Evolutionary conservation across 306 rosid genomes (phyloP).

Genomic region (Alnus rubra): DNA sequence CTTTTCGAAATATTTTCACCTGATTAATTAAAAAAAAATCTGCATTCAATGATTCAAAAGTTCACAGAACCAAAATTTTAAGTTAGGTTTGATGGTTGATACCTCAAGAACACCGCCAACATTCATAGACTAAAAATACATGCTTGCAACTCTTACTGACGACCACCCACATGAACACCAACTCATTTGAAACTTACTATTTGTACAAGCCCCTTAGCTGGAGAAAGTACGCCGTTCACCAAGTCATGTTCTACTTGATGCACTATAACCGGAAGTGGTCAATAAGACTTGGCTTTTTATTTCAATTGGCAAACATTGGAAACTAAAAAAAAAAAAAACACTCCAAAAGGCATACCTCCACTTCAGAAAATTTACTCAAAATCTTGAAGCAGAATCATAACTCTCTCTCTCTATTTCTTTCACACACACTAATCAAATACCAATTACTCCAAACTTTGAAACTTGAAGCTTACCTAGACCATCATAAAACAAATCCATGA

Average conservation of each 20-base stretch:
- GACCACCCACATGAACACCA: neutral
- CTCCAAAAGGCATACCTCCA: too few relatives aligned
- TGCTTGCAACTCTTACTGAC: neutral
- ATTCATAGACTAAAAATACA: neutral
- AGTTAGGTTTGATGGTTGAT: too few relatives aligned
- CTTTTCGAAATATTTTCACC: too few relatives aligned
- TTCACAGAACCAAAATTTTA: neutral
- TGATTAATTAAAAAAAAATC: too few relatives aligned
- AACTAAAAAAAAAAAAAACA: too few relatives aligned
- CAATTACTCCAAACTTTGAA: neutral
- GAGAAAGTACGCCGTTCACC: too few relatives aligned
- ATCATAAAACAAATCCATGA: neutral
- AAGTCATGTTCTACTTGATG: too few relatives aligned
- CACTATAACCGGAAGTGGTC: too few relatives aligned
- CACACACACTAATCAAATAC: neutral
- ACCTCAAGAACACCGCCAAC: neutral
- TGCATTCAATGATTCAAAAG: neutral
- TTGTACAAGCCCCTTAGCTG: neutral
- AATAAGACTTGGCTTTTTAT: too few relatives aligned
- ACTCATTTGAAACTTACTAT: too few relatives aligned
- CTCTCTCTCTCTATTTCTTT: too few relatives aligned
- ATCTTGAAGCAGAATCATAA: too few relatives aligned
- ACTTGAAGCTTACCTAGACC: neutral
- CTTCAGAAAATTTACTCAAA: neutral
- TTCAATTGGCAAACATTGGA: neutral